Evolutionary conservation across 2,329 filamentous ascomycete genomes (phyloP).

Genomic region (Fusarium sp.): DNA sequence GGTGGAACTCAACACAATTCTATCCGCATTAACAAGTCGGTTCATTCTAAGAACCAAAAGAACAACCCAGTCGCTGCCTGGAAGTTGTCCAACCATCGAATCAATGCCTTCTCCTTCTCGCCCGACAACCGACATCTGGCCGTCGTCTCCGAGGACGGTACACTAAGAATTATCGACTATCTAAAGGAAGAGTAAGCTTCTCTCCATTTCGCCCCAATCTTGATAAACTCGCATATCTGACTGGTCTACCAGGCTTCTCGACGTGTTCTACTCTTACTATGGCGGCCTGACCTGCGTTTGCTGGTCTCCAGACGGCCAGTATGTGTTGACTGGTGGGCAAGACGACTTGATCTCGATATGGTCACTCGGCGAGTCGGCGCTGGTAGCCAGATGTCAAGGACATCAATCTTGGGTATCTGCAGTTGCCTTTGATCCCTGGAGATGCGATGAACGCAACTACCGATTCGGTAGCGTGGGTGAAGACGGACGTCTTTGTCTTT

Average conservation of each 20-base stretch:
- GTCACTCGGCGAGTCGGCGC: slow-evolving; percentile 85
- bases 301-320: slow-evolving; percentile 98
- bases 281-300: slow-evolving; percentile 93
- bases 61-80: slow-evolving; percentile 92
- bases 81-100: slow-evolving; percentile 91
- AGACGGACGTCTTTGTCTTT: slow-evolving; percentile 89
- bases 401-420: slow-evolving; percentile 96
- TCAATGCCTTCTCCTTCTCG: slow-evolving; percentile 93
- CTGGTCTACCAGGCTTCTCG: slow-evolving; percentile 74
- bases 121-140: slow-evolving; percentile 90
- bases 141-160: slow-evolving; percentile 92
- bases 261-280: slow-evolving; percentile 92
- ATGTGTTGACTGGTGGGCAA: slow-evolving; percentile 94
- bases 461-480: slow-evolving; percentile 96
- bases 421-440: slow-evolving; percentile 96
- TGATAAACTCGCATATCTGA: slow-evolving; percentile 5
- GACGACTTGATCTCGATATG: slow-evolving; percentile 97
- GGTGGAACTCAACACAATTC: slow-evolving; percentile 56
- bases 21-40: slow-evolving; percentile 88
- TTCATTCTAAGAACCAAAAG: slow-evolving; percentile 94
- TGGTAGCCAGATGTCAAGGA: slow-evolving; percentile 93
- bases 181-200: slow-evolving; percentile 84
- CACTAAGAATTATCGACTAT: slow-evolving; percentile 91
- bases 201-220: not conserved
- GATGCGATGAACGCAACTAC: slow-evolving; percentile 95